Conservation (phyloP, 345 rosid species). For the Brassica cretica region DNA sequence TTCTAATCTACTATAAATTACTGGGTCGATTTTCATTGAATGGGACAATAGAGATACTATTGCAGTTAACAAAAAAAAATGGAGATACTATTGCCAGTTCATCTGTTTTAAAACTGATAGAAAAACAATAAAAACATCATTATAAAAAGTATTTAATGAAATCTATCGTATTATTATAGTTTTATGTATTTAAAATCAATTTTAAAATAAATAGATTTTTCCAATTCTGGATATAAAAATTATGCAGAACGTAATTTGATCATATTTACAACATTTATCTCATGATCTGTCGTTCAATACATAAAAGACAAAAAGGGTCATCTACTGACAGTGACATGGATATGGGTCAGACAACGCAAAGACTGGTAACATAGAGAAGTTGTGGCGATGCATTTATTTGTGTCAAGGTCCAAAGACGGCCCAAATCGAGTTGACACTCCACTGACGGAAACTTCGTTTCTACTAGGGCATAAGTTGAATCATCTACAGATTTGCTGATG, state of each 20-base stretch:
- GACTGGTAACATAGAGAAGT: neutral
- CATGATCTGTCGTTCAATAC: neutral
- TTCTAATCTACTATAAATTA: neutral
- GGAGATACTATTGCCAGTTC: neutral
- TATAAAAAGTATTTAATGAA: neutral
- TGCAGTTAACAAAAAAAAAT: too few relatives aligned
- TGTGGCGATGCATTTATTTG: neutral
- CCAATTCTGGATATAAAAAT: neutral
- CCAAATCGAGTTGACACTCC: neutral
- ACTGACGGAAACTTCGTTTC: neutral
- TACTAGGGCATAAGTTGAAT: neutral
- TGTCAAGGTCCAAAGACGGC: neutral
- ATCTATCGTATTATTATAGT: neutral
- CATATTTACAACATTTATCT: neutral
- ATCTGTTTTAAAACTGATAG: neutral
- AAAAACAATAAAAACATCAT: too few relatives aligned
- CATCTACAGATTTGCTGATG: neutral
- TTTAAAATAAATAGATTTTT: too few relatives aligned
- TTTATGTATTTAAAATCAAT: too few relatives aligned
- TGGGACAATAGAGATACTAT: neutral
- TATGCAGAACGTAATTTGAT: neutral
- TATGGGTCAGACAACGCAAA: neutral
- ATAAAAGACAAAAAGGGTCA: neutral
- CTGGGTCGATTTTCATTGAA: neutral
- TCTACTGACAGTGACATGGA: neutral